phyloP scores from a whole-genome alignment of 2,329 filamentous ascomycete genomes.

The Verticillium longisporum region DNA sequence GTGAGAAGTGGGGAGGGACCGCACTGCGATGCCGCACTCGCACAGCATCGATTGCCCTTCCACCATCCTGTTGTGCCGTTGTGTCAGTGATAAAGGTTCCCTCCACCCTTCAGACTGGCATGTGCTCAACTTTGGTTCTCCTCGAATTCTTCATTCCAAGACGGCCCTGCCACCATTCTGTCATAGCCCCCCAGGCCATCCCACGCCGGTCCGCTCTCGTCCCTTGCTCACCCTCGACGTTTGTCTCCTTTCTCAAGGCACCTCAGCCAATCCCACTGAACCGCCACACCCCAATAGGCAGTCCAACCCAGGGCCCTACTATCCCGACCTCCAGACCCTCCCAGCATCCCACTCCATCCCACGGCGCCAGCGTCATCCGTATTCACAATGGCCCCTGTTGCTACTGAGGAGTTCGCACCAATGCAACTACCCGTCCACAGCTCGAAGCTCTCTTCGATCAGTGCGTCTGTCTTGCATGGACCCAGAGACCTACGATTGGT shows the following conservation, averaged over 20 bases:
- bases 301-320: slow-evolving; percentile 8
- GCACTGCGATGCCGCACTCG: not conserved
- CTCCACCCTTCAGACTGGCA: not conserved
- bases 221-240: slow-evolving; percentile 2
- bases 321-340: slow-evolving; percentile 8
- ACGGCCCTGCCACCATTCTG: slow-evolving; percentile 6
- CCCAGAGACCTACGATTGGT: slow-evolving; percentile 51
- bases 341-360: slow-evolving; percentile 25
- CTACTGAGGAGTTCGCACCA: slow-evolving; percentile 34
- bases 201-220: slow-evolving; percentile 9
- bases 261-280: not conserved
- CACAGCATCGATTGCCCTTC: not conserved
- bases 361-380: slow-evolving; percentile 20
- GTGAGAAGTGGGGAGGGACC: not conserved
- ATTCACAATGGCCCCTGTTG: slow-evolving; percentile 41
- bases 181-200: not conserved
- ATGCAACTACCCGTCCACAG: slow-evolving; percentile 34
- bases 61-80: not conserved
- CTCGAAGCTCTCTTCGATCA: slow-evolving; percentile 37
- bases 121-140: not conserved
- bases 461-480: slow-evolving; percentile 51
- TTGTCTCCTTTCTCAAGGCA: not conserved
- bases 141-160: slow-evolving; percentile 14
- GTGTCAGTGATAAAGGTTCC: slow-evolving; percentile 5
- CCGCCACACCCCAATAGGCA: slow-evolving; percentile 11